Evolutionary conservation across 129 eudicot species (phyloP).

Genomic region (Arctium lappa): DNA sequence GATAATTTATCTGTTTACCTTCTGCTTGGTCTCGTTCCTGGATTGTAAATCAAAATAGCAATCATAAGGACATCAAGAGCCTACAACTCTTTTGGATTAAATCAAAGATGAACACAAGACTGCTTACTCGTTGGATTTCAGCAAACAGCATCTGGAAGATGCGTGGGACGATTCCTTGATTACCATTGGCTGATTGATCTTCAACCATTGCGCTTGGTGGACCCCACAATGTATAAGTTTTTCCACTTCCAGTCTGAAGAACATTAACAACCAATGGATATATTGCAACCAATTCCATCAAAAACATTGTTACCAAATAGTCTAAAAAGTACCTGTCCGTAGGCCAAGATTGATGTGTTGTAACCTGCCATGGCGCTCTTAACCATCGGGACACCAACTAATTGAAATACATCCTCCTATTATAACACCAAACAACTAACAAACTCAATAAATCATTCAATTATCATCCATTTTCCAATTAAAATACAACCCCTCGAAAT

Average conservation of each 20-base stretch:
- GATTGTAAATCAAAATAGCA: conserved; percentile 3
- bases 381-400: conserved; percentile 76
- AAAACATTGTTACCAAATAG: neutral
- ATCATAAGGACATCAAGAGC: neutral
- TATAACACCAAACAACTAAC: conserved; percentile 7
- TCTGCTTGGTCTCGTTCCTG: conserved; percentile 70
- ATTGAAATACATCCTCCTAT: conserved; percentile 80
- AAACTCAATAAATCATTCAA: neutral
- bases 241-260: conserved; percentile 90
- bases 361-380: conserved; percentile 90
- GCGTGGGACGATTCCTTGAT: conserved; percentile 90
- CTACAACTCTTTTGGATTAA: conserved; percentile 2
- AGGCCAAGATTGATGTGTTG: conserved; percentile 80
- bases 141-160: conserved; percentile 77
- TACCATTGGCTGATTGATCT: conserved; percentile 45
- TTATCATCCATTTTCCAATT: neutral
- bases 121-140: conserved; percentile 70
- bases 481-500: neutral
- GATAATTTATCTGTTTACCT: conserved; percentile 68
- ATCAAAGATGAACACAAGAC: conserved; percentile 9
- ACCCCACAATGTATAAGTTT: conserved; percentile 98
- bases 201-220: conserved; percentile 97
- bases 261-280: conserved; percentile 9
- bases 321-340: conserved; percentile 64
- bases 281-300: neutral